Evolutionary conservation across 495 filamentous ascomycete species (phyloP), one percentile per base, ranked within the genome.

Genomic region (Cenococcum geophilum): DNA sequence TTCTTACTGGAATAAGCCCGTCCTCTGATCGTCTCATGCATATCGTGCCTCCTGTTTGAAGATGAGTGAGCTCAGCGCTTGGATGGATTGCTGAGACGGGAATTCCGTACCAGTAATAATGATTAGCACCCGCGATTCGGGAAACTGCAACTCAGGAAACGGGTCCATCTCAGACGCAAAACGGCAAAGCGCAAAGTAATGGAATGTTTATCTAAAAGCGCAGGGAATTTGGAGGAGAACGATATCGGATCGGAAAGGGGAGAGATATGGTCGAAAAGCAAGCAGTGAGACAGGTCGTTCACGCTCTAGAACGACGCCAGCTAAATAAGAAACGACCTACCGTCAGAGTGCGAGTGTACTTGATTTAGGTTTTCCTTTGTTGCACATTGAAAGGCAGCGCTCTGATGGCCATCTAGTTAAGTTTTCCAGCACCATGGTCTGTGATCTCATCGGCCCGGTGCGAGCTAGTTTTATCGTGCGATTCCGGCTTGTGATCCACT

Each of bases 51-150:
- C 93, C 75, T 66, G 65, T 60, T 11, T 9, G 25, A 53, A 48
- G n/a, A n/a, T 45, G 16, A 51, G 57, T 36, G 5, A 51, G 51
- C 36, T 48, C 2, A 18, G n/a, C 16, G 1, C 35, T 27, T 32
- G 12, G 11, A 36, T 8, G 14, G 16, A 40, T 10, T 36, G 22
- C 6, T 16, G 27, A 25, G 25, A 16, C 51, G 16, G 18, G 21
- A 16, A 1, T 34, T 18, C 25, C 61, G 12, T 32, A 72, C 69
- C 91, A 14, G 92, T 96, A 82, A 92, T 92, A 75, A 96, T 89
- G 61, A 96, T 86, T 58, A 96, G 77, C 8, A 96, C 88, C 58
- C 90, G 78, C 0, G 89, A 89, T 72, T 96, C 91, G 0, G 83
- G 82, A n/a, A 67, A 57, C 60, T 66, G 66, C 14, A 69, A 14